phyloP scores from a whole-genome alignment of 495 filamentous ascomycete genomes.

The Penicillium maclennaniae region DNA sequence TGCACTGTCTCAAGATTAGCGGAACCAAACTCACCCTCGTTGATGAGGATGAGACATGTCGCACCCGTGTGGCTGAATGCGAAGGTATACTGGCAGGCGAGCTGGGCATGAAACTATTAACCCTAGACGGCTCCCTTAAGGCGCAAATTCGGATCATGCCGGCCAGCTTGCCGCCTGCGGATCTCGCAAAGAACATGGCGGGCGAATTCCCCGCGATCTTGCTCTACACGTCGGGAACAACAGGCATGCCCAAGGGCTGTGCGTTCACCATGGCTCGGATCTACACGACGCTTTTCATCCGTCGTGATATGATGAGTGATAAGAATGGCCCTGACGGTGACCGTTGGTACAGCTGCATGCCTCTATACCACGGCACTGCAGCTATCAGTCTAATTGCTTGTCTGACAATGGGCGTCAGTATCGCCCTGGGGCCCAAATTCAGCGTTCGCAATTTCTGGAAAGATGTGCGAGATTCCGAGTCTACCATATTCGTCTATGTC shows the following conservation, averaged over 20 bases:
- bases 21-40: conserved; percentile 59
- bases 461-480: conserved; percentile 63
- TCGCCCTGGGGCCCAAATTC: conserved; percentile 70
- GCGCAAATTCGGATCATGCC: conserved; percentile 46
- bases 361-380: conserved; percentile 76
- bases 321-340: conserved; percentile 45
- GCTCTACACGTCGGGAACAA: conserved; percentile 71
- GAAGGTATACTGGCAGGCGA: conserved; percentile 43
- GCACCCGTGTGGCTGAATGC: conserved; percentile 53
- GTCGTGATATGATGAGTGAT: conserved; percentile 25
- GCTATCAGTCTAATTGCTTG: conserved; percentile 51
- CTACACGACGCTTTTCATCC: conserved; percentile 25
- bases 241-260: conserved; percentile 61
- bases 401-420: conserved; percentile 53
- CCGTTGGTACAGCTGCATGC: conserved; percentile 76
- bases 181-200: conserved; percentile 37
- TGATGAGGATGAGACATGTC: conserved; percentile 56
- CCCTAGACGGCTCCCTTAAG: conserved; percentile 46
- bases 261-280: conserved; percentile 46
- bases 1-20: conserved; percentile 65
- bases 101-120: conserved; percentile 51
- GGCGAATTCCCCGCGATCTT: conserved; percentile 53
- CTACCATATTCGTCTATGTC: conserved; percentile 77
- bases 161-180: conserved; percentile 38
- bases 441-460: conserved; percentile 68